Evolutionary conservation across 768 basidiomycete species (phyloP).

Genomic region (Clavulina sp.): DNA sequence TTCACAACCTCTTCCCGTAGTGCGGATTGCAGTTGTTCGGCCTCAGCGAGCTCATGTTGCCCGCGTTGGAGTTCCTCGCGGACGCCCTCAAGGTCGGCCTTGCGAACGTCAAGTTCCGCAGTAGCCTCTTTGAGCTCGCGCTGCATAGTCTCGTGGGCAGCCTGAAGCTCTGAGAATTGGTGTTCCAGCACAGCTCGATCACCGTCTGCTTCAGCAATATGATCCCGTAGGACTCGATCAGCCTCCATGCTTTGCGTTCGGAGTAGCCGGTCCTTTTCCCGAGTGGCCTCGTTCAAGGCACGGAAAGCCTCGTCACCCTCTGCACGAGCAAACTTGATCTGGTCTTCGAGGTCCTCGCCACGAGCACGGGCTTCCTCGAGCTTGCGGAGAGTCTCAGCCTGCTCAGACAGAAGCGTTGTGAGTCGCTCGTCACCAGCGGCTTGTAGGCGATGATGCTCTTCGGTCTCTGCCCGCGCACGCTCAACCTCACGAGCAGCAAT

Average conservation of each 20-base stretch:
- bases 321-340: conserved; percentile 47
- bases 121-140: conserved; percentile 46
- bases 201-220: conserved; percentile 83
- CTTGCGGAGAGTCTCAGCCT: conserved; percentile 48
- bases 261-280: conserved; percentile 65
- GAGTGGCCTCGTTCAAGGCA: conserved; percentile 47
- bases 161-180: conserved; percentile 58
- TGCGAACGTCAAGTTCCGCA: conserved; percentile 42
- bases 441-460: conserved; percentile 21
- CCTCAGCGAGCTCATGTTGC: conserved; percentile 51
- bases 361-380: conserved; percentile 59
- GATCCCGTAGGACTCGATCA: conserved; percentile 58
- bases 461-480: conserved; percentile 42
- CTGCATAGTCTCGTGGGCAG: conserved; percentile 40
- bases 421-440: conserved; percentile 6
- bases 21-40: conserved; percentile 45
- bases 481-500: conserved; percentile 42
- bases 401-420: conserved; percentile 43
- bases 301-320: conserved; percentile 58
- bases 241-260: conserved; percentile 50
- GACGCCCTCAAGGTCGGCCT: conserved; percentile 48
- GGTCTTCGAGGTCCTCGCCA: conserved; percentile 57
- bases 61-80: conserved; percentile 57
- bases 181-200: conserved; percentile 87
- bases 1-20: conserved; percentile 52